Conservation (phyloP, 129 eudicot species). For the Centella asiatica region DNA sequence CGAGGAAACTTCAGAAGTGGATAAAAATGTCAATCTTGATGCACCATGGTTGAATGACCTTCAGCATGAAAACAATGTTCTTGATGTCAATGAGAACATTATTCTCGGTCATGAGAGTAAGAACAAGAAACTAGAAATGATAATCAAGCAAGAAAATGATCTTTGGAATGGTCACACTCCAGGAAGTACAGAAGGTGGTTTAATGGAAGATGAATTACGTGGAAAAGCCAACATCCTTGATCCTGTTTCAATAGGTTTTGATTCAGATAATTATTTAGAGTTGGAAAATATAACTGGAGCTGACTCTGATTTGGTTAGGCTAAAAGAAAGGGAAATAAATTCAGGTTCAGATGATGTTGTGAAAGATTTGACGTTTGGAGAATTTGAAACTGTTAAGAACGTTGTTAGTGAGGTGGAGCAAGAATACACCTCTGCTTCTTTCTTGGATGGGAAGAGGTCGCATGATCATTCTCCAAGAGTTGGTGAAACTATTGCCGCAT, state of each 20-base stretch:
- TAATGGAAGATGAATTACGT: conserved; percentile 3
- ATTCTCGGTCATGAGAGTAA: background rate
- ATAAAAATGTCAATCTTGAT: background rate
- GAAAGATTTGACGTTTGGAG: conserved; percentile 16
- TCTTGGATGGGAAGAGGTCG: conserved; percentile 17
- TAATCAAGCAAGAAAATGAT: conserved; percentile 13
- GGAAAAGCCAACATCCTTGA: conserved; percentile 6
- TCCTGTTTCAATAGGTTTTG: conserved; percentile 1
- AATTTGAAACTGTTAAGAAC: conserved; percentile 1
- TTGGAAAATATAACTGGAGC: conserved; percentile 1
- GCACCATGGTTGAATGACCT: background rate
- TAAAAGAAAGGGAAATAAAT: conserved; percentile 10
- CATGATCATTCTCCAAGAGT: background rate
- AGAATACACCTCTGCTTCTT: background rate
- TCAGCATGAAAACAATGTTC: background rate
- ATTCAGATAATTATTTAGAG: conserved; percentile 6
- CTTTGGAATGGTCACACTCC: background rate
- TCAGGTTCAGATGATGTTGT: conserved; percentile 1
- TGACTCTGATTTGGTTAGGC: background rate
- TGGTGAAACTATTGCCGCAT: conserved; percentile 18
- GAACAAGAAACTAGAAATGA: conserved; percentile 4
- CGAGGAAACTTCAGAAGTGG: conserved; percentile 2
- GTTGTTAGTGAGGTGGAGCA: conserved; percentile 14
- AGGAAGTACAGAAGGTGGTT: background rate
- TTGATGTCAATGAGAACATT: conserved; percentile 2